These are phyloP conservation scores for Lentinus polychrous DNA, from an alignment of 1,284 basidiomycete genomes.

Conservation along the genomic window DNA sequence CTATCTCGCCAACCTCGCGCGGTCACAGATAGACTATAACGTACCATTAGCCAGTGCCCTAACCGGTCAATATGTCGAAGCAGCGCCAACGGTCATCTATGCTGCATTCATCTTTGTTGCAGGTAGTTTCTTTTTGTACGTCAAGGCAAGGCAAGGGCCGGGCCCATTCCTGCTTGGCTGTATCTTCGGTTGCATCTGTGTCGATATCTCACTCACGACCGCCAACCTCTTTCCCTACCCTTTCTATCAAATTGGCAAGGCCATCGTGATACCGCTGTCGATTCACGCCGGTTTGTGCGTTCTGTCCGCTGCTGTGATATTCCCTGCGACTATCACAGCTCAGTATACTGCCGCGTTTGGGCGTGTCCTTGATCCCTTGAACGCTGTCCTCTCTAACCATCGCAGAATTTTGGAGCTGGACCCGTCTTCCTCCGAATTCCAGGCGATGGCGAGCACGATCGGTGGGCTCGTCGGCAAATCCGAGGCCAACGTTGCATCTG, in stretches of 20 bases:
- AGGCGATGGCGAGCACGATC: slow-evolving; percentile 27
- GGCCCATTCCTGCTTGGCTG: slow-evolving; percentile 58
- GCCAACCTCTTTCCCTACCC: slow-evolving; percentile 62
- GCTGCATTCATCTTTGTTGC: slow-evolving; percentile 65
- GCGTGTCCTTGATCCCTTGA: slow-evolving; percentile 46
- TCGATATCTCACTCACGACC: slow-evolving; percentile 57
- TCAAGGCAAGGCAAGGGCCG: slow-evolving; percentile 57
- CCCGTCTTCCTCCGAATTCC: slow-evolving; percentile 42
- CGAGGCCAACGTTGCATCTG: slow-evolving; percentile 48
- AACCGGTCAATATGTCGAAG: slow-evolving; percentile 53
- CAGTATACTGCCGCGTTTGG: slow-evolving; percentile 52
- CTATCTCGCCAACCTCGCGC: slow-evolving; percentile 53
- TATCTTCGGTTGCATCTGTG: slow-evolving; percentile 51
- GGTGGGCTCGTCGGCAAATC: slow-evolving; percentile 35
- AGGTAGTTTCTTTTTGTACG: slow-evolving; percentile 51
- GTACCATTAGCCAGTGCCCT: slow-evolving; percentile 32
- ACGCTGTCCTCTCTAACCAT: slow-evolving; percentile 42
- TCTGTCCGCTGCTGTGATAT: slow-evolving; percentile 47
- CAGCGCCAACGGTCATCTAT: slow-evolving; percentile 54
- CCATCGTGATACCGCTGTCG: slow-evolving; percentile 52
- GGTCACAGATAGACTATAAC: slow-evolving; percentile 36
- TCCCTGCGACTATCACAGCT: slow-evolving; percentile 62
- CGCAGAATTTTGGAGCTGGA: slow-evolving; percentile 37
- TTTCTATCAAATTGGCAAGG: slow-evolving; percentile 48
- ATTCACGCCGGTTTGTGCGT: slow-evolving; percentile 59